Evolutionary conservation across 257 asterid species (phyloP), one percentile per base, ranked within the genome.

Genomic region (Penstemon barbatus): DNA sequence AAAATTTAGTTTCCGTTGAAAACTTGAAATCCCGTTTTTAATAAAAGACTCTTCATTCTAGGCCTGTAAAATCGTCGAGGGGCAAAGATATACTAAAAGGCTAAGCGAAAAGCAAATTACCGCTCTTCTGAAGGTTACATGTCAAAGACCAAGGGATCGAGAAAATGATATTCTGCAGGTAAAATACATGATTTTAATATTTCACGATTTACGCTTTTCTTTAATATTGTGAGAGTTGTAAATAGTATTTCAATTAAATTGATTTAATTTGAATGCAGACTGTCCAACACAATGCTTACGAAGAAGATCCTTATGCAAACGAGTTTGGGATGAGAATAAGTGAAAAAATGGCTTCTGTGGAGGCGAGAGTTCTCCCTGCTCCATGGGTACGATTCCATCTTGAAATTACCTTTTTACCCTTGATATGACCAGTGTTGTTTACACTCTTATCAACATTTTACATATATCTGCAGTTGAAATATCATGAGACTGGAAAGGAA

Each of bases 51-150:
- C 38, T 63, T 15, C 58, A 43, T 75, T 70, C 37, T 81, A 95
- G 99, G 99, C 98, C 0, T 95, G 99, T 72, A 95, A 95, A 78
- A 89, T 95, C 77, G 99, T 95, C 3, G 98, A 91, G 81, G 98
- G 99, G 41, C 99, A 95, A 78, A 73, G 99, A 48, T 95, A 95
- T 76, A 89, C 99, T n/a, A 95, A 91, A 77, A 78, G 99, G 78
- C 76, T 95, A 82, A 91, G 98, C 18, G 98, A 95, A 78, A 95
- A 89, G 75, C 99, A 95, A 78, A 95, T 95, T 61, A 95, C 99
- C 6, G 69, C 98, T 65, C 93, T 95, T 57, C 76, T 95, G 73
- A 95, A 87, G 81, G 95, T 91, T 57, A 95, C 99, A 0, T 95
- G 99, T 86, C 99, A 95, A 72, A 82, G 99, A 68, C 99, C 99